Conservation (phyloP, 352 stramenopile species). For the Phytophthora sp. region DNA sequence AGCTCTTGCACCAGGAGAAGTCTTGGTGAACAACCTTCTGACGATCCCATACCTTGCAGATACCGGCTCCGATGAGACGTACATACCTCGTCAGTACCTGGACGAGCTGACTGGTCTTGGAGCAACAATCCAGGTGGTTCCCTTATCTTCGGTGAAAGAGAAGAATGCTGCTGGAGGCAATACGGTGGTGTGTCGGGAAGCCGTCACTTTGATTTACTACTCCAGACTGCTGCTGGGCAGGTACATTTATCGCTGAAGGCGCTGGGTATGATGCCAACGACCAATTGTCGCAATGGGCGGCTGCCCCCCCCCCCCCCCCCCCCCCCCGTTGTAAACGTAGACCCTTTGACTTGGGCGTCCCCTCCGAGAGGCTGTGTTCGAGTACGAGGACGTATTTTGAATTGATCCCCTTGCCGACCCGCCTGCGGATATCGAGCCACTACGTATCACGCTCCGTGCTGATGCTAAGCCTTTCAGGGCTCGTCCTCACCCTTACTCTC, state of each 20-base stretch:
- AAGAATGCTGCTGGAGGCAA: background rate
- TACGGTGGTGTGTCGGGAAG: background rate
- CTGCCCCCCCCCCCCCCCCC: no score
- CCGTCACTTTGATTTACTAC: conserved; percentile 4
- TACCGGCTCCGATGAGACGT: background rate
- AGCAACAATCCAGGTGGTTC: background rate
- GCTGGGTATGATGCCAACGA: conserved; percentile 11
- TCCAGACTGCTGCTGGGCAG: conserved; percentile 8
- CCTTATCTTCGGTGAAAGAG: background rate
- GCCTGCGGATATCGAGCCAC: conserved; percentile 10
- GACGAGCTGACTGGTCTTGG: background rate
- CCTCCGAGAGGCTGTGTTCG: background rate
- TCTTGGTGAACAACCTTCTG: conserved; percentile 13
- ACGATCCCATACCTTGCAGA: conserved; percentile 1
- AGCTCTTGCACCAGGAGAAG: background rate
- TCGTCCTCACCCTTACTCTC: background rate
- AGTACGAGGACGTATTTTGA: conserved; percentile 15
- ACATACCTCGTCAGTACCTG: background rate
- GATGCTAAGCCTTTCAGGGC: background rate
- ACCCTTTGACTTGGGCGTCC: background rate
- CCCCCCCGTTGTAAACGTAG: no score
- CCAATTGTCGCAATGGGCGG: conserved; percentile 9
- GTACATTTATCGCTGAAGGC: conserved; percentile 7
- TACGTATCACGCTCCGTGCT: background rate
- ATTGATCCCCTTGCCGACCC: background rate